Base-by-base conservation (phyloP, 106 monocot species). In the Apostasia shenzhenica region DNA sequence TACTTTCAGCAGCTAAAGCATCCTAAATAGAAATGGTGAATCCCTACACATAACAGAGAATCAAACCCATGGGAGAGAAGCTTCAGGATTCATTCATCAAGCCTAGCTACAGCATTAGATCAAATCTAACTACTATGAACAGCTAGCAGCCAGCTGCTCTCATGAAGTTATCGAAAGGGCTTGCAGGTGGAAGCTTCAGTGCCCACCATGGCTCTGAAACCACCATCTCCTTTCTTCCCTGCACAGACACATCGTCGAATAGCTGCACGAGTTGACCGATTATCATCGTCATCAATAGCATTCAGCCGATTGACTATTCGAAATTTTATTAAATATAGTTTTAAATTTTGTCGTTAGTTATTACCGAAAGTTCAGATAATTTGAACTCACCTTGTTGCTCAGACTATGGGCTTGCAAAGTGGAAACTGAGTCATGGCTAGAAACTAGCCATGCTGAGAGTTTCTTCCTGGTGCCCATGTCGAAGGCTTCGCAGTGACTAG, bases 141-240 rank as follows among this genome's bases (percentile, higher is more conserved):
- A 56, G 12, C 75, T 59, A 78, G 55, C 82, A 83, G 40, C 80
- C 65, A 6, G 89, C 90, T n/a, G 97, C 97, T 71, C 87, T 92
- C 77, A 92, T 63, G 77, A 99, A 99, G 81, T 99, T 99, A 70
- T 99, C 92, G 13, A 92, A 99, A 38, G 97, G 92, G 65, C 97
- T 99, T 1, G 97, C 92, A 8, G 97, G 97, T 10, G 97, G 92
- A 5, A 99, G 81, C 42, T 77, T 82, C 59, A 99, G 67, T 5
- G 77, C 72, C n/a, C 42, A 64, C 78, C 78, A 77, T 39, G 76
- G 71, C 62, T 94, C 82, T 0, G 61, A 53, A 6, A 67, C 40
- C 52, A 63, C n/a, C 4, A 43, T 5, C 2, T 59, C 54, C 7
- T 78, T 67, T 50, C 49, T 42, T 14, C 39, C 76, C 64, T 67